phyloP scores from a whole-genome alignment of 352 stramenopile species.

The Pelagophyceae sp. region DNA sequence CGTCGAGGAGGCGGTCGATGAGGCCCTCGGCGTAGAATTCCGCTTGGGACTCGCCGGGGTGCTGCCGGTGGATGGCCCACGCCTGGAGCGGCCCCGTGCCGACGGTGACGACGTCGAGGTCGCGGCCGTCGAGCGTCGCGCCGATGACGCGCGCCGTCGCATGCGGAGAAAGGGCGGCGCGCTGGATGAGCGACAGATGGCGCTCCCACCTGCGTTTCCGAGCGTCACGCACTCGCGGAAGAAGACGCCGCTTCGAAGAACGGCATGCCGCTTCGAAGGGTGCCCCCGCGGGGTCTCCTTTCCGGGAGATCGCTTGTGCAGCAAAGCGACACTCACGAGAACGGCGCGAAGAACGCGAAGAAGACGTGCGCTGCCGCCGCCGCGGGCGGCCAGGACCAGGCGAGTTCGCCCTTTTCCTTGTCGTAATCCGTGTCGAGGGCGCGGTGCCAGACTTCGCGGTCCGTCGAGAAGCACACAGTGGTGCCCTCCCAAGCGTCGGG shows the following conservation, averaged over 20 bases:
- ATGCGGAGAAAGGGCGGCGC: constrained; percentile 9
- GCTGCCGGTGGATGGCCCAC: constrained; percentile 59
- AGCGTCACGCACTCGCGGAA: background rate
- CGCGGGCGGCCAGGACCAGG: too few species aligned
- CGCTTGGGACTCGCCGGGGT: constrained; percentile 56
- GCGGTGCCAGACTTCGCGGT: too few species aligned
- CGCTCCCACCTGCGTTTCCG: background rate
- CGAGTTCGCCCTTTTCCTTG: background rate
- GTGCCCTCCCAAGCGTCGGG: too few species aligned
- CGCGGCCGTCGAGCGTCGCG: constrained; percentile 44
- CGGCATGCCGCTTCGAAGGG: too few species aligned
- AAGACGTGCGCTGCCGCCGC: too few species aligned
- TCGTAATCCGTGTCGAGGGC: background rate
- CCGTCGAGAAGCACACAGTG: too few species aligned
- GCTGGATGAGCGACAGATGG: background rate
- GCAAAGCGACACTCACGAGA: background rate
- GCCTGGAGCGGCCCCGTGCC: constrained; percentile 42
- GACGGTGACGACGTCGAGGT: constrained; percentile 54
- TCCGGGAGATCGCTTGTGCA: background rate
- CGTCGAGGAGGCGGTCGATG: constrained; percentile 37
- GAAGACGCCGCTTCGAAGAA: too few species aligned
- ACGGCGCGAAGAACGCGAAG: too few species aligned
- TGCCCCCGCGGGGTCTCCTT: too few species aligned
- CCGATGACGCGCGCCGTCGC: constrained; percentile 29
- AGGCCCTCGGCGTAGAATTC: constrained; percentile 54